Evolutionary conservation across 2,329 filamentous ascomycete species (phyloP), one percentile per base, ranked within the genome.

Genomic region (Ambrosiella xylebori): DNA sequence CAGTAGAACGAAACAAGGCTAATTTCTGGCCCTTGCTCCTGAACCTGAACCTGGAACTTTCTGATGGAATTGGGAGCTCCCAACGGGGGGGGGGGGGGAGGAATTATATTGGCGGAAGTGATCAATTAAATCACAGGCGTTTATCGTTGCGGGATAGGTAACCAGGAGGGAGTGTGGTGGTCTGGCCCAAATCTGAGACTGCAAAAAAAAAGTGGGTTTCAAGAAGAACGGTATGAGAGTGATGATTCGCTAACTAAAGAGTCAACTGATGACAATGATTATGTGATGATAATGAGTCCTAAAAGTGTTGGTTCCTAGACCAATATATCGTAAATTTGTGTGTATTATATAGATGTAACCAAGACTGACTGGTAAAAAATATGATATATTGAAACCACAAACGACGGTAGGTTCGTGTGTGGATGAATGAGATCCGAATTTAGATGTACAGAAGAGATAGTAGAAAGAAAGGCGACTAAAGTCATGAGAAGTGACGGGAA

Each of bases 11-110:
- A 60, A 60, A 60, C 58, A 56, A 57, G 55, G 50, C 58, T 60
- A 60, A 55, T 60, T 57, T 57, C 54, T 57, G n/a, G 58, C 55
- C 58, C 55, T 60, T 52, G 58, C 58, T 57, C 58, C 54, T 59
- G 56, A 47, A 60, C 58, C 58, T 60, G 54, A 60, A 60, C 58
- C 58, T 60, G 58, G 58, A 60, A 60, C 55, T 54, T 55, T 15
- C 38, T 54, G 37, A 41, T 39, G 7, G 56, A 50, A 56, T 50
- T 59, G 39, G 58, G 56, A 59, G 47, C 54, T 37, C n/a, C 39
- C 53, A 44, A n/a, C 38, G 37, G 27, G 27, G 4, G 27, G 27
- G 27, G 27, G 27, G 27, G 27, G 27, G 6, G 39, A 11, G 47
- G 47, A 51, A 11, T 51, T 51, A 51, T 51, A 51, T 36, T 51